Evolutionary conservation across 202 grass and related monocot genomes (phyloP).

Genomic region (Schoenoplectus triqueter): DNA sequence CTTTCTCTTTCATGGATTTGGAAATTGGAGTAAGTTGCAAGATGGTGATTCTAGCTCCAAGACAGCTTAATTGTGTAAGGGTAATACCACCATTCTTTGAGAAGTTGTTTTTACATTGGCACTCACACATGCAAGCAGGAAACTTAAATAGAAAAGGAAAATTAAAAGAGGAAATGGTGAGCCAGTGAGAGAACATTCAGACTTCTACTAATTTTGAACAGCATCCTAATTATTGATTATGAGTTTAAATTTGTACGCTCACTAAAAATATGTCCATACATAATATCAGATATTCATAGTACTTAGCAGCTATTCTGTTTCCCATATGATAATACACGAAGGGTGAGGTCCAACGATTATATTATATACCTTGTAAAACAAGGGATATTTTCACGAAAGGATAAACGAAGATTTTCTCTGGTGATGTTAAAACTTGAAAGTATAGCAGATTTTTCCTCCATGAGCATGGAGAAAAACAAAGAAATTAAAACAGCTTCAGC

Average conservation of each 20-base stretch:
- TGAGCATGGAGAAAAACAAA: background rate
- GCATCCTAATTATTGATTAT: background rate
- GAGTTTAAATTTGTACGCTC: background rate
- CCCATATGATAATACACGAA: too few relatives aligned
- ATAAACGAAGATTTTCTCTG: too few relatives aligned
- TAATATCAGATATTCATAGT: background rate
- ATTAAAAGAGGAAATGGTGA: background rate
- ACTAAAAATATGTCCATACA: background rate
- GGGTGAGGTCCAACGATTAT: too few relatives aligned
- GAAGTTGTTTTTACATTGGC: constrained; percentile 7
- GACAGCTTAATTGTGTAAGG: background rate
- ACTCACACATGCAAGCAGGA: background rate
- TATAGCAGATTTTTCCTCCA: background rate
- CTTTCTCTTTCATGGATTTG: constrained; percentile 53
- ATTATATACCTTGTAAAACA: too few relatives aligned
- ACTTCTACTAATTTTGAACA: background rate
- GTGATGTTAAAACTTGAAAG: background rate
- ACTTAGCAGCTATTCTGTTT: too few relatives aligned
- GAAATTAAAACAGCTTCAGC: constrained; percentile 1
- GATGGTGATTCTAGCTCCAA: constrained; percentile 78
- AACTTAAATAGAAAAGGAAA: background rate
- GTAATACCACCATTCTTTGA: constrained; percentile 11
- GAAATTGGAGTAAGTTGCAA: constrained; percentile 55
- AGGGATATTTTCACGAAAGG: too few relatives aligned
- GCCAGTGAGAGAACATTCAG: background rate